These are phyloP conservation scores for Durusdinium trenchii DNA, from an alignment of 73 alveolate species.

Conservation along the genomic window DNA sequence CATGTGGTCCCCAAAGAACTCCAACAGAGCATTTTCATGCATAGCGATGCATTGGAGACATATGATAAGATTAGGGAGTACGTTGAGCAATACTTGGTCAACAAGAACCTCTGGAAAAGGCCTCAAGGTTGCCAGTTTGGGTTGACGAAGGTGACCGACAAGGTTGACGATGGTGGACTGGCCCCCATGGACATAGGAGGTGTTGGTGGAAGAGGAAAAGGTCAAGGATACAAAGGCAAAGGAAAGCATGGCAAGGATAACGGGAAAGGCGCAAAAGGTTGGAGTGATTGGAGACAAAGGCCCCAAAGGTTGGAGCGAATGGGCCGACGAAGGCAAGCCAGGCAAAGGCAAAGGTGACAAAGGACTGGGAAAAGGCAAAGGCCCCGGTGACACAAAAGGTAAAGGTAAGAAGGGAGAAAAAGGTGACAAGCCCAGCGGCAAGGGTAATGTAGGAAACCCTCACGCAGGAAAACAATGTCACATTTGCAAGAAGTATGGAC, in stretches of 20 bases:
- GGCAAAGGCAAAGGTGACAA: neutral
- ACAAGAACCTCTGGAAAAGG: constrained; percentile 5
- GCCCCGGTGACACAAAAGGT: neutral
- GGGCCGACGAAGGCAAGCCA: neutral
- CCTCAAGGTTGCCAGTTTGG: constrained; percentile 5
- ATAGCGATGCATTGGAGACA: neutral
- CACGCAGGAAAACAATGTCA: constrained; percentile 38
- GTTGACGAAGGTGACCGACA: neutral
- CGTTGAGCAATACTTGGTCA: neutral
- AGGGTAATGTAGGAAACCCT: constrained; percentile 28
- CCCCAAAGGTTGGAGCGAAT: neutral
- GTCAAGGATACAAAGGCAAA: neutral
- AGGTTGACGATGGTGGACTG: neutral
- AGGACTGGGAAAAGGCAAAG: neutral
- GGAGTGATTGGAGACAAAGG: too few relatives aligned
- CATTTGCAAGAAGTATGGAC: constrained; percentile 31
- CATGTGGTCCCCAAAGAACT: neutral
- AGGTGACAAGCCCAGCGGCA: neutral
- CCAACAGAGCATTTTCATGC: constrained; percentile 15
- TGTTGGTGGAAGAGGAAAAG: neutral
- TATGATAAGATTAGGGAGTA: neutral
- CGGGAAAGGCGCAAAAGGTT: neutral
- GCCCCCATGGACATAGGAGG: constrained; percentile 5
- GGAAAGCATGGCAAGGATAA: neutral
- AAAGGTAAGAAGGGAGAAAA: neutral